Evolutionary conservation across 108 stramenopile genomes (phyloP), one percentile per base, ranked within the genome.

Genomic region (Nitzschia inconspicua): DNA sequence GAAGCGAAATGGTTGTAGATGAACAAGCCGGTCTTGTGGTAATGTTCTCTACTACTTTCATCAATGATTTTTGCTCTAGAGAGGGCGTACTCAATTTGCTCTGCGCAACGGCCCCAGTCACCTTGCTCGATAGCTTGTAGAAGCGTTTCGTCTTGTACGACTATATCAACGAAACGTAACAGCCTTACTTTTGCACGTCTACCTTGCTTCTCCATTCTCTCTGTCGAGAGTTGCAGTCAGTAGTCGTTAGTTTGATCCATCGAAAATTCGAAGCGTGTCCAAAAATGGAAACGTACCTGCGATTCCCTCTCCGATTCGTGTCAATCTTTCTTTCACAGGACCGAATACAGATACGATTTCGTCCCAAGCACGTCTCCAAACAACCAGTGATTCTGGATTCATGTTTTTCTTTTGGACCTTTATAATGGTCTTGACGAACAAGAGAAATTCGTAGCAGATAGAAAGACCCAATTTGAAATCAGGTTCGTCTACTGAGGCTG

Each of bases 131-230:
- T 60, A 20, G 79, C 70, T 30, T 77, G 61, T n/a, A 93, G 56
- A 22, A 93, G 69, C 11, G 30, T 25, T 22, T 89, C 88, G 46
- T 93, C 88, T 27, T 71, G 68, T 19, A 93, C 55, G 34, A 88
- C 55, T 27, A 79, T 71, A 46, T 89, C 88, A 32, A 86, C 80
- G 61, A 93, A 86, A 36, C 77, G 75, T 3, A 89, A 52, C 9
- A 80, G 39, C 11, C 83, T 56, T 19, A 70, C 66, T 48, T 90
- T 89, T 3, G 92, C 92, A 40, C 64, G 61, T 22, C 80, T 73
- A 19, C 86, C 86, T 35, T 93, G 88, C 40, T 76, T 79, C 47
- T 83, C 78, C 64, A 90, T 63, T 59, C 83, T 68, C 29, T 84
- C 74, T 54, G 35, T 8, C 19, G 10, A 30, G 3, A 7, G 0